These are phyloP conservation scores for Myxozyma monticola DNA, from an alignment of 805 yeast species.

Conservation along the genomic window DNA sequence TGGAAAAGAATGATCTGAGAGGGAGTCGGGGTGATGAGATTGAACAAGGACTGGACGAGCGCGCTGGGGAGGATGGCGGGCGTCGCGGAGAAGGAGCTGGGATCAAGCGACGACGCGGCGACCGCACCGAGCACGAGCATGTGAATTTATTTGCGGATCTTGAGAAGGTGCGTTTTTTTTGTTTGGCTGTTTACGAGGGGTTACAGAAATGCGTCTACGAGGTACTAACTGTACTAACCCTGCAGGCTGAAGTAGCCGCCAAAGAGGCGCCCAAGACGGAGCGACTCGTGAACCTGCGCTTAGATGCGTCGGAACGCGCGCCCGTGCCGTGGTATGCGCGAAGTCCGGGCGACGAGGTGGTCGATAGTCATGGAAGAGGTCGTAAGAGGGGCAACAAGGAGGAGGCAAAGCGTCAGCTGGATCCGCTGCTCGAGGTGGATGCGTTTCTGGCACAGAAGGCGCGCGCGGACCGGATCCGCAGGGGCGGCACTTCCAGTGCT, in stretches of 20 bases:
- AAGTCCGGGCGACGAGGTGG: neutral
- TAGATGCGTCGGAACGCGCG: conserved; percentile 14
- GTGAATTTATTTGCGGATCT: conserved; percentile 24
- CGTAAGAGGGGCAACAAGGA: too few species aligned
- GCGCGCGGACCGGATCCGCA: neutral
- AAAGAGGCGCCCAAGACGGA: neutral
- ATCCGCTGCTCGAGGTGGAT: conserved; percentile 17
- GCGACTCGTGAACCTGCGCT: conserved; percentile 12
- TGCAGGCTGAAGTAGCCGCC: too few species aligned
- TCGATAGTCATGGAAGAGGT: too few species aligned
- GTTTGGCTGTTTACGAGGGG: too few species aligned
- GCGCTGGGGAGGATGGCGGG: neutral
- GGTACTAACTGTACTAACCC: too few species aligned
- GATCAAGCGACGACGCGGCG: too few species aligned
- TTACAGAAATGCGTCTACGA: too few species aligned
- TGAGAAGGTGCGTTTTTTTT: conserved; percentile 11
- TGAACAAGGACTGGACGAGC: neutral
- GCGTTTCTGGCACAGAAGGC: conserved; percentile 10
- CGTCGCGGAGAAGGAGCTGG: too few species aligned
- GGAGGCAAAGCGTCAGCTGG: conserved; percentile 9
- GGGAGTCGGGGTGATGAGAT: neutral
- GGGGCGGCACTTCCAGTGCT: too few species aligned
- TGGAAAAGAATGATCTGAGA: neutral
- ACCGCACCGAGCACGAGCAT: conserved; percentile 15
- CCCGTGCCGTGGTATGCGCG: conserved; percentile 24